Evolutionary conservation across 2,329 filamentous ascomycete genomes (phyloP).

Genomic region (Penicillium sp.): DNA sequence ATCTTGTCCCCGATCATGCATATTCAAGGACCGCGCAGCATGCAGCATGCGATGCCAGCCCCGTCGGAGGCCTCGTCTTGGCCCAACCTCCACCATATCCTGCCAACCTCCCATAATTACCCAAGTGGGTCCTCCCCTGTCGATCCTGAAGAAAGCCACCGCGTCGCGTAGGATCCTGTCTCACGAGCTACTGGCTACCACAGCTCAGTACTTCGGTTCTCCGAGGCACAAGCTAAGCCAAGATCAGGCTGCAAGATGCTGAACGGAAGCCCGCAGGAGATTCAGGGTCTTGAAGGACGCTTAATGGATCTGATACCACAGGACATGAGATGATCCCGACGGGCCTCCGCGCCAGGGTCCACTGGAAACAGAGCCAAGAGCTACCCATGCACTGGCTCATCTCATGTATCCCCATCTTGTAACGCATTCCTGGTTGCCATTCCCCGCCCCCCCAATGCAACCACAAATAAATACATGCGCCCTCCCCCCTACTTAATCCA

Average conservation of each 20-base stretch:
- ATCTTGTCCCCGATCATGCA: background rate
- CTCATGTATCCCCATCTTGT: background rate
- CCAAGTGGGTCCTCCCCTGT: constrained; percentile 20
- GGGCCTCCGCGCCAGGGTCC: constrained; percentile 15
- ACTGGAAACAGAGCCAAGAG: constrained; percentile 18
- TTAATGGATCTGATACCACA: constrained; percentile 3
- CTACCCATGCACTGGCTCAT: background rate
- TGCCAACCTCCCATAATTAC: background rate
- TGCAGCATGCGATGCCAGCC: background rate
- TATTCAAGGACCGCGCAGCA: background rate
- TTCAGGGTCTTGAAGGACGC: background rate
- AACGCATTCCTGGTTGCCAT: constrained; percentile 16
- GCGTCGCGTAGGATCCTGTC: constrained; percentile 11
- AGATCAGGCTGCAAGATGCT: constrained; percentile 2
- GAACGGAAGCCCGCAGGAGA: background rate
- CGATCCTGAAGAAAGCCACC: constrained; percentile 11
- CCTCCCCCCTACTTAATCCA: constrained; percentile 15
- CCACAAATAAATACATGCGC: constrained; percentile 20
- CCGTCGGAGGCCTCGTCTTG: background rate
- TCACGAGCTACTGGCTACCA: constrained; percentile 8
- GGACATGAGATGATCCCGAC: constrained; percentile 10
- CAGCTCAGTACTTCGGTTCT: background rate
- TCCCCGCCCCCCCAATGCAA: constrained; percentile 21
- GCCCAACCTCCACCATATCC: background rate
- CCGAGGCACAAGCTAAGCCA: background rate